Evolutionary conservation across 2,329 filamentous ascomycete species (phyloP), one percentile per base, ranked within the genome.

Genomic region (Simplicillium sp.): DNA sequence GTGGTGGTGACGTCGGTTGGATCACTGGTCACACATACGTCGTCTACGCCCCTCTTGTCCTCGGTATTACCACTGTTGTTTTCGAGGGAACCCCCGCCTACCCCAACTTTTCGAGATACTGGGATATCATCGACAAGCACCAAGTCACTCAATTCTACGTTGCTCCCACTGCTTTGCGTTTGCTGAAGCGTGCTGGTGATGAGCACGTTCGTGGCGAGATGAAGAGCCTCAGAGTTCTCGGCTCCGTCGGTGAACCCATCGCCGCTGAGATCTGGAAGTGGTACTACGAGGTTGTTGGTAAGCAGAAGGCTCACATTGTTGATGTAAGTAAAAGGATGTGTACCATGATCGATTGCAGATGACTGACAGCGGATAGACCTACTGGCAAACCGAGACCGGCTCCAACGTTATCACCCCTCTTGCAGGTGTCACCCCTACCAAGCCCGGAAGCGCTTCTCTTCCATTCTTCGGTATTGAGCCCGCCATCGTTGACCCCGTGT

Each of bases 341-440:
- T n/a, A n/a, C n/a, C 20, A 6, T 25, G 9, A 25, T 9, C 20
- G 20, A 29, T 14, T 3, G 4, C 9, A 20, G 17, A 3, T 3
- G 7, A 28, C 37, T 53, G 41, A 44, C 50, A 41, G 46, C 46
- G 1, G 39, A 58, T 55, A 95, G 87, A 98, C 92, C 40, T 98
- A 98, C 76, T 98, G 92, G 92, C 92, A 98, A 77, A 98, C 92
- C 40, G 92, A 98, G 71, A 98, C 92, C 2, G 92, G 92, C 42
- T 97, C 87, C 48, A 82, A 98, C 65, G 88, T 95, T 55, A 97
- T 98, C 60, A 87, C 88, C 5, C 92, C 92, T 14, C 73, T 98
- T 44, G 89, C 84, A 38, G 92, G 92, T 58, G 77, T 97, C 29
- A 96, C 90, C 1, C 88, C 92, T 17, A 97, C 92, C 17, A 98